phyloP scores from a whole-genome alignment of 1,284 basidiomycete genomes.

The Pyrrhoderma lamaoense region DNA sequence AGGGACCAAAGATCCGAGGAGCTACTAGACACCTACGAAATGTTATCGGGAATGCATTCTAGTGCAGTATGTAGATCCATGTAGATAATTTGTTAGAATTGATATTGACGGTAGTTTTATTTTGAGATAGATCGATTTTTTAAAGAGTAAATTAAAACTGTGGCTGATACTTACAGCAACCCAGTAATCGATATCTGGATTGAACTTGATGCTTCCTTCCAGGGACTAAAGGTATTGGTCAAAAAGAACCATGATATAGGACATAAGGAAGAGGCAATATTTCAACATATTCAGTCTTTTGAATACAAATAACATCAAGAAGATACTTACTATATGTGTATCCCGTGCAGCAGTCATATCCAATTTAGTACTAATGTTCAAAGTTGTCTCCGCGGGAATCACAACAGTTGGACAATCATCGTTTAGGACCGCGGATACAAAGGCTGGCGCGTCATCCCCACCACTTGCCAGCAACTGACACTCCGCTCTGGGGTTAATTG shows the following conservation, averaged over 20 bases:
- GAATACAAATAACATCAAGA: neutral
- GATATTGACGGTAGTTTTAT: no score
- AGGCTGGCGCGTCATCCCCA: conserved; percentile 45
- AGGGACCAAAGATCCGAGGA: no score
- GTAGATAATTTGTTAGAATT: no score
- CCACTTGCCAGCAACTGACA: conserved; percentile 24
- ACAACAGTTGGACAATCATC: conserved; percentile 35
- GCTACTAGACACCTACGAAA: conserved; percentile 29
- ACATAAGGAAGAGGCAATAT: no score
- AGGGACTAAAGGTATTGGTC: conserved; percentile 33
- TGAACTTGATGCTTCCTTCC: conserved; percentile 45
- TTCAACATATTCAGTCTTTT: no score
- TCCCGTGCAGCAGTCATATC: conserved; percentile 47
- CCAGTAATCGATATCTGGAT: conserved; percentile 47
- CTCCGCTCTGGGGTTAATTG: no score
- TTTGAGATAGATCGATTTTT: neutral
- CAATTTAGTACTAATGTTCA: conserved; percentile 44
- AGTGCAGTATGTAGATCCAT: neutral
- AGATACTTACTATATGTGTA: conserved; percentile 41
- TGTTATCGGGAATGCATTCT: conserved; percentile 47
- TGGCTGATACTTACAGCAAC: conserved; percentile 31
- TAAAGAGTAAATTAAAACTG: neutral
- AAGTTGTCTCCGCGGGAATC: conserved; percentile 40
- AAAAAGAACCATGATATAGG: no score
- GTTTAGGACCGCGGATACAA: conserved; percentile 37